These are phyloP conservation scores for Aspergillus piperis DNA, from an alignment of 2,329 filamentous ascomycete species.

Conservation along the genomic window DNA sequence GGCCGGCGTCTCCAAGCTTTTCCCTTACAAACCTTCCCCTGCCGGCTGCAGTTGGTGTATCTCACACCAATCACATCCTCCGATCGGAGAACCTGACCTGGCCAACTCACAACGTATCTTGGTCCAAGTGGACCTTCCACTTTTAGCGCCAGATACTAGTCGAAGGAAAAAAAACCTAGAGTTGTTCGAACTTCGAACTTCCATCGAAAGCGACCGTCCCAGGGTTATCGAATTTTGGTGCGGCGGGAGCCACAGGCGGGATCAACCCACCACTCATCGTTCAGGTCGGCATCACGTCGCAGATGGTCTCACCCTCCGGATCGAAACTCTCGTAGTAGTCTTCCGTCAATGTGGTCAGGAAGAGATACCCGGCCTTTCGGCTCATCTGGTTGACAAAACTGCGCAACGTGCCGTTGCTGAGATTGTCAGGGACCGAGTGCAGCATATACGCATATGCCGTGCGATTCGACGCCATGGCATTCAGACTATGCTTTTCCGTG, in stretches of 20 bases:
- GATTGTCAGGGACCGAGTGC: slow-evolving; percentile 12
- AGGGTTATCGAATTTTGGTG: neutral
- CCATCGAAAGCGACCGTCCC: neutral
- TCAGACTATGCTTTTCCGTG: neutral
- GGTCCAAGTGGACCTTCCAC: neutral
- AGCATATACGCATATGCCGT: slow-evolving; percentile 14
- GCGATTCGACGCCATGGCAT: neutral
- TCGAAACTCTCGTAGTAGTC: slow-evolving; percentile 18
- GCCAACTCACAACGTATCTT: neutral
- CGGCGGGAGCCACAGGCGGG: neutral
- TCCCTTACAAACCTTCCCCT: too few relatives aligned
- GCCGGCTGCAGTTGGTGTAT: neutral
- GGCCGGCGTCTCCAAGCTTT: slow-evolving; percentile 3
- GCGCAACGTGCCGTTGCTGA: slow-evolving; percentile 8
- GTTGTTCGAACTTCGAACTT: too few relatives aligned
- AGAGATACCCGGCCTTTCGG: slow-evolving; percentile 15
- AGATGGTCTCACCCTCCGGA: slow-evolving; percentile 8
- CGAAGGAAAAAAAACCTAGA: neutral
- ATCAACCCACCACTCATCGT: neutral
- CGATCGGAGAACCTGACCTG: too few relatives aligned
- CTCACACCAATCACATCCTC: neutral
- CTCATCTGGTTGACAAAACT: slow-evolving; percentile 14
- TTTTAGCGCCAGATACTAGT: neutral
- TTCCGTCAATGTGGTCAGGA: slow-evolving; percentile 8
- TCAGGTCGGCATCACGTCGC: slow-evolving; percentile 13